Percentiles rank a stretch among this genome's conserved stretches.
These are phyloP conservation scores for Candida hispaniensis DNA, from an alignment of 805 yeast species.

Conservation along the genomic window DNA sequence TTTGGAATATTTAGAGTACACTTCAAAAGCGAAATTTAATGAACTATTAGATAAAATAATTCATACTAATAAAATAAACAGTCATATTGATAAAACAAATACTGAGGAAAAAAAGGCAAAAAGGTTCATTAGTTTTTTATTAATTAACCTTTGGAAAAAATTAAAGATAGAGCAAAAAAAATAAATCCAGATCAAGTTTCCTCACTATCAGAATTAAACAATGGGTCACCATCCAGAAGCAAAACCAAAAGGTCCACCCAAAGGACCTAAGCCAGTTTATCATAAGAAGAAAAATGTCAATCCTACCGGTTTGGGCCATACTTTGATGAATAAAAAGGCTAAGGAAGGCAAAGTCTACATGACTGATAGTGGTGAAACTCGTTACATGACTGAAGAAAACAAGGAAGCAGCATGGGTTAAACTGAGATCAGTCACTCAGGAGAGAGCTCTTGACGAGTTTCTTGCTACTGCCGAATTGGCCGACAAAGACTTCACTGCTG, in stretches of 20 bases:
- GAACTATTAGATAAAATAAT: too few species aligned
- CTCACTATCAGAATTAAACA: background rate
- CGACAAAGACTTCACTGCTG: conserved; percentile 93
- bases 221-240: conserved; percentile 6
- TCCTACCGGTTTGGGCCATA: conserved; percentile 73
- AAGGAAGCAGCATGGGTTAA: conserved; percentile 85
- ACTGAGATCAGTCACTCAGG: conserved; percentile 88
- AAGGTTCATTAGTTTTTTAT: too few species aligned
- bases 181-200: too few species aligned
- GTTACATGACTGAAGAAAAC: conserved; percentile 78
- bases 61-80: too few species aligned
- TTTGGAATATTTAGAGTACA: too few species aligned
- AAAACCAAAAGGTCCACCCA: conserved; percentile 39
- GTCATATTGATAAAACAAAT: too few species aligned
- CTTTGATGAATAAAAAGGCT: conserved; percentile 60
- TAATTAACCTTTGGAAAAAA: too few species aligned
- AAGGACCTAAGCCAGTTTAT: conserved; percentile 86
- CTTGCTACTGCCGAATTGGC: conserved; percentile 91
- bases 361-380: conserved; percentile 70
- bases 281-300: conserved; percentile 47
- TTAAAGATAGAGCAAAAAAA: too few species aligned
- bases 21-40: too few species aligned
- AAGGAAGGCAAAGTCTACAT: conserved; percentile 19
- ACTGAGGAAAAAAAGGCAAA: too few species aligned
- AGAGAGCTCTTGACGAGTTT: conserved; percentile 86